A percentile compares a stretch with the other conserved stretches of the same genome.
phyloP scores from a whole-genome alignment of 495 filamentous ascomycete genomes.

The Aspergillus egyptiacus region DNA sequence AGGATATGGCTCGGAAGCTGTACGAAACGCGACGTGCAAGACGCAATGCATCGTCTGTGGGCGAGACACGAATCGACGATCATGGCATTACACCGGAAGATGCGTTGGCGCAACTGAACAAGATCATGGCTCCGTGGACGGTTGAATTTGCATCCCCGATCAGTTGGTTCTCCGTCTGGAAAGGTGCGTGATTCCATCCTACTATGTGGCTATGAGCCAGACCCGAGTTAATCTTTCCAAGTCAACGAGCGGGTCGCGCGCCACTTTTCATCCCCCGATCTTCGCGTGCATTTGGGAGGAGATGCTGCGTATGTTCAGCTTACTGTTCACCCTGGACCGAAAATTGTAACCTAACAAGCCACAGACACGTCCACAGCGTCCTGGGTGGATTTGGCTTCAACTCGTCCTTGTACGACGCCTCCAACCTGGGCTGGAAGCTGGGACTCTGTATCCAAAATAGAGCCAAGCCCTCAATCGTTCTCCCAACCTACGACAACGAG shows the following conservation, averaged over 20 bases:
- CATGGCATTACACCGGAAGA: slow-evolving; percentile 1
- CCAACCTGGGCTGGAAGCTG: slow-evolving; percentile 3
- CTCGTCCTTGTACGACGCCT: slow-evolving; percentile 4
- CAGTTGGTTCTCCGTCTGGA: slow-evolving; percentile 5
- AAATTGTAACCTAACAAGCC: neutral
- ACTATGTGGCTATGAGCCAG: neutral
- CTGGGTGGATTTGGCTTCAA: slow-evolving; percentile 4
- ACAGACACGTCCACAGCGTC: slow-evolving; percentile 2
- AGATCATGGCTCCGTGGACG: neutral
- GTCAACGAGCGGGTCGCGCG: slow-evolving; percentile 2
- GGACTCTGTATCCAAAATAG: neutral
- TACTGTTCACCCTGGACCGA: too few species aligned
- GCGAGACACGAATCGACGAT: neutral
- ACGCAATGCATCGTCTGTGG: neutral
- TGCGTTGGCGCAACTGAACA: neutral
- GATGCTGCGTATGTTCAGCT: neutral
- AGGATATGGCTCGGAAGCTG: neutral
- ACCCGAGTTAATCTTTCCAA: neutral
- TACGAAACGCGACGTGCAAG: neutral
- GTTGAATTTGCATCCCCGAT: neutral
- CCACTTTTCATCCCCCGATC: neutral
- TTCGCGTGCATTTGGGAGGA: neutral
- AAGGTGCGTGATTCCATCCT: neutral
- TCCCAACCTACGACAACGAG: slow-evolving; percentile 1
- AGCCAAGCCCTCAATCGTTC: neutral